A percentile compares a stretch with the other conserved stretches of the same genome.
Evolutionary conservation across 2,329 filamentous ascomycete species (phyloP).

Genomic region (Colletotrichum coccodes): DNA sequence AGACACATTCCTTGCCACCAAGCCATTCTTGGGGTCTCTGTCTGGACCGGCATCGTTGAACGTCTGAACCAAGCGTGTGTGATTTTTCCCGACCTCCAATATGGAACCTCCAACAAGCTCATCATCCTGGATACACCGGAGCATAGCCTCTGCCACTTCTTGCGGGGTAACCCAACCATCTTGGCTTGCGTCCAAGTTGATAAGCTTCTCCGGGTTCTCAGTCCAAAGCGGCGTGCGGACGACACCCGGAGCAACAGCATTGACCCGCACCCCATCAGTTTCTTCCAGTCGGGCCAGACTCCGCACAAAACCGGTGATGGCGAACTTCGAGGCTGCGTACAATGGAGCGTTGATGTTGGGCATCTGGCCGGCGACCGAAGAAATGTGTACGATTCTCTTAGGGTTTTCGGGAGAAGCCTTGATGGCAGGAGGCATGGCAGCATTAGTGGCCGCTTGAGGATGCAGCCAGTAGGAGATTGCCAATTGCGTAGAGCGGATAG

Average conservation of each 20-base stretch:
- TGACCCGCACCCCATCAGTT: conserved; percentile 51
- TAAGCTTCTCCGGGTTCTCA: conserved; percentile 55
- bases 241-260: conserved; percentile 53
- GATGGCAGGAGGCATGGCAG: background rate
- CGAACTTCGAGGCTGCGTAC: conserved; percentile 52
- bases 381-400: conserved; percentile 50
- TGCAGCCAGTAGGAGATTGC: conserved; percentile 50
- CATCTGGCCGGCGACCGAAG: conserved; percentile 48
- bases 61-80: conserved; percentile 43
- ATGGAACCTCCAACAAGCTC: conserved; percentile 50
- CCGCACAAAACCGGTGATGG: conserved; percentile 51
- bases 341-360: conserved; percentile 47
- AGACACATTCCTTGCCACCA: conserved; percentile 40
- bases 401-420: conserved; percentile 40
- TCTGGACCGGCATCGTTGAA: conserved; percentile 53
- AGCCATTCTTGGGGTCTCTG: conserved; percentile 37
- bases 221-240: conserved; percentile 57
- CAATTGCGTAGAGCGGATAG: conserved; percentile 51
- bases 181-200: conserved; percentile 43
- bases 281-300: conserved; percentile 45
- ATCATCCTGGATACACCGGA: conserved; percentile 47
- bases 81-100: conserved; percentile 49
- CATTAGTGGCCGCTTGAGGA: conserved; percentile 28
- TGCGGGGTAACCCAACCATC: conserved; percentile 54
- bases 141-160: conserved; percentile 56